Evolutionary conservation across 2,329 filamentous ascomycete species (phyloP).

Genomic region (Thelonectria discophora): DNA sequence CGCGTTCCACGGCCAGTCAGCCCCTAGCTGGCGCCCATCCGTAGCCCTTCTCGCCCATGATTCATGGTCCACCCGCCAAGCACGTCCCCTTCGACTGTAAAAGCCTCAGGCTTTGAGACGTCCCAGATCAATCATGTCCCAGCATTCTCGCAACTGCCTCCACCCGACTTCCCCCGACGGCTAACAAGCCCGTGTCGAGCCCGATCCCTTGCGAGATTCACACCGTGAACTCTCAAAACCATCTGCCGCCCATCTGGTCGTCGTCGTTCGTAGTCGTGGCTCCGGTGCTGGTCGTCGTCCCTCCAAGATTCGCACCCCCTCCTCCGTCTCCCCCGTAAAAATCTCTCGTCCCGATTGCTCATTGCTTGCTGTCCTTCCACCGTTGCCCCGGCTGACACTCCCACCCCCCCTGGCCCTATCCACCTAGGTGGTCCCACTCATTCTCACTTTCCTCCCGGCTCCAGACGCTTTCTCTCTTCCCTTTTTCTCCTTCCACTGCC

Average conservation of each 20-base stretch:
- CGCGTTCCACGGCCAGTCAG: conserved; percentile 41
- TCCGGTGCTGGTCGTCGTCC: conserved; percentile 21
- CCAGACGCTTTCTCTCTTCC: conserved; percentile 52
- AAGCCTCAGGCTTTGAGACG: conserved; percentile 47
- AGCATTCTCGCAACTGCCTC: conserved; percentile 41
- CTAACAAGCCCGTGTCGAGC: conserved; percentile 43
- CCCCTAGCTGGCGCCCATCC: conserved; percentile 35
- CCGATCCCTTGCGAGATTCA: conserved; percentile 39
- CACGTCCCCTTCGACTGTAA: conserved; percentile 43
- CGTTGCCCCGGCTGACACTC: conserved; percentile 50
- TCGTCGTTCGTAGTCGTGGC: conserved; percentile 21
- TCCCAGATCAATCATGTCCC: conserved; percentile 43
- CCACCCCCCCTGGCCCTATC: conserved; percentile 43
- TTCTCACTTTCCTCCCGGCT: conserved; percentile 49
- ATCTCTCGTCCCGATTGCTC: conserved; percentile 45
- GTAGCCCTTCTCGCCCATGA: conserved; percentile 42
- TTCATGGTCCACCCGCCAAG: conserved; percentile 48
- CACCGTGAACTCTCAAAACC: conserved; percentile 35
- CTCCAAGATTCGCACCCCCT: conserved; percentile 29
- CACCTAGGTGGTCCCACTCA: conserved; percentile 49
- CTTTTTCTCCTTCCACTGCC: conserved; percentile 52
- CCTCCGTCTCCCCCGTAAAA: conserved; percentile 37
- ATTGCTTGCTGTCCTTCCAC: conserved; percentile 40
- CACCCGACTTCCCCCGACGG: conserved; percentile 50
- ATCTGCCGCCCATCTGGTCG: conserved; percentile 24